Evolutionary conservation across 352 stramenopile species (phyloP).

Genomic region (Pythium insidiosum): DNA sequence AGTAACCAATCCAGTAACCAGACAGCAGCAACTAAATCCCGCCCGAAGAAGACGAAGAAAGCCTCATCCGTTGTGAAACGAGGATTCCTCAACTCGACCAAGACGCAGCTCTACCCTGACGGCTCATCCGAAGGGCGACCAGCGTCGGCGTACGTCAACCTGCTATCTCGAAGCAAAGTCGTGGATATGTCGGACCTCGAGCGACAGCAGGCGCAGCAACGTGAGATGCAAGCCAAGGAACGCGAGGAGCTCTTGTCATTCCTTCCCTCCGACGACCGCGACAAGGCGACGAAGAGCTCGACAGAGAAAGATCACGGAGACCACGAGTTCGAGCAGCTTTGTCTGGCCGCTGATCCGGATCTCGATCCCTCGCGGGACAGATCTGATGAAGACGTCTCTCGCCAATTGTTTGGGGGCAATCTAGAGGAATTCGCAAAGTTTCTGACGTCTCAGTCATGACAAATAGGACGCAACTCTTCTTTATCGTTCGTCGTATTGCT

Average conservation of each 20-base stretch:
- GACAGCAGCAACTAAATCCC: not conserved
- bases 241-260: conserved; percentile 17
- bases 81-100: conserved; percentile 64
- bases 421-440: conserved; percentile 48
- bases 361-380: conserved; percentile 20
- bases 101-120: conserved; percentile 51
- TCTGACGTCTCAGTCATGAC: conserved; percentile 21
- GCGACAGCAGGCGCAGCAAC: conserved; percentile 22
- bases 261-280: conserved; percentile 11
- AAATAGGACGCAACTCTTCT: not conserved
- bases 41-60: conserved; percentile 13
- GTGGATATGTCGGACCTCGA: conserved; percentile 57
- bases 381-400: not conserved
- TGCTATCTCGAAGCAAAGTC: conserved; percentile 74
- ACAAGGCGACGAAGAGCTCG: not conserved
- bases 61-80: conserved; percentile 53
- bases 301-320: conserved; percentile 49
- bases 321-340: conserved; percentile 77
- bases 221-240: conserved; percentile 6
- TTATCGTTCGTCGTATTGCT: too few species aligned
- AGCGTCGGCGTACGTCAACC: conserved; percentile 71
- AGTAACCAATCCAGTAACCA: not conserved
- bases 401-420: conserved; percentile 37
- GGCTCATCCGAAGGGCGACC: conserved; percentile 58
- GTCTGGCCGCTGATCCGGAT: conserved; percentile 68